Base-by-base conservation (phyloP, 1,139 yeast genomes). In the Taphrina pruni region DNA sequence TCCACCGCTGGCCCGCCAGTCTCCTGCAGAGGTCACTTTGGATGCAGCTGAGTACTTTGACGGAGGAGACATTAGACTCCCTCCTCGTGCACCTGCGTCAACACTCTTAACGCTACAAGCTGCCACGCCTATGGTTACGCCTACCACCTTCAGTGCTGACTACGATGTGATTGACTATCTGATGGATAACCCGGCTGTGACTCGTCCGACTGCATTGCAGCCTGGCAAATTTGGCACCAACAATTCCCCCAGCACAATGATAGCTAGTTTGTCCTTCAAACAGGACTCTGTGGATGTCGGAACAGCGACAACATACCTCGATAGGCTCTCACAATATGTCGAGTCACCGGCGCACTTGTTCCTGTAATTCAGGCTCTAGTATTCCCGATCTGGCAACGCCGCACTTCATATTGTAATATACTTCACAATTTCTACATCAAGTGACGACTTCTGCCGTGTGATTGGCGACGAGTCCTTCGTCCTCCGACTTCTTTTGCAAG, bases 231-330 rank as follows among this genome's bases (percentile, higher is more conserved):
- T 54, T 36, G 58, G 58, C 12, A 21, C 38, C 41, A 14, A 21
- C n/a, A 32, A 11, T 17, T 58, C 54, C 9, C 41, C 43, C 8
- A 39, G 61, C 46, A 14, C 54, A 12, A 26, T 64, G 45, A 45
- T 64, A 5, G 67, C 67, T 6, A 64, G 67, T 14, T 38, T 64
- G 55, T 57, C 60, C n/a, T 64, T 64, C 61, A 54, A 48, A 20
- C 60, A 64, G 45, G 67, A 58, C 48, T 45, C 57, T 14, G 48
- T 64, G 39, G 35, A 64, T 36, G 32, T 45, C 43, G 45, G 61
- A 14, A 55, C 48, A 1, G 67, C 67, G 11, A 36, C 61, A 14
- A 20, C 46, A 2, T 64, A 64, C 39, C 67, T 64, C 20, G 67
- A 64, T 55, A 46, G 67, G 12, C 51, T 64, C 48, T 43, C 67